Percentiles rank a stretch among this genome's conserved stretches.
Evolutionary conservation across 805 yeast genomes (phyloP).

Genomic region (Suhomyces xylopsoci): DNA sequence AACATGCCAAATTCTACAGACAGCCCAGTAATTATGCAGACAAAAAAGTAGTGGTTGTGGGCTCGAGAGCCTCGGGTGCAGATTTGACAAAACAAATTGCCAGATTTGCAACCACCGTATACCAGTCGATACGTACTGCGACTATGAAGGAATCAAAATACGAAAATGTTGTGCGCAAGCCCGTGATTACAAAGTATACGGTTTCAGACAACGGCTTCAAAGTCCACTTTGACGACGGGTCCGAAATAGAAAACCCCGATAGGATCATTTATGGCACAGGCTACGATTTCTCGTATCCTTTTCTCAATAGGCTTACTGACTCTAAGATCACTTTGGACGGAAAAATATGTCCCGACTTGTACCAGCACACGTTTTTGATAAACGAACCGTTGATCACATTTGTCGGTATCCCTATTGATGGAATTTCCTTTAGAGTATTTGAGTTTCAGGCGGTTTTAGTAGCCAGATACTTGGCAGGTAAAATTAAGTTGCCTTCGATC

Average conservation of each 20-base stretch:
- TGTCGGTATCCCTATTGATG: conserved; percentile 59
- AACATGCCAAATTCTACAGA: conserved; percentile 46
- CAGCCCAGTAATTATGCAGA: conserved; percentile 27
- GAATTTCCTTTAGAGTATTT: conserved; percentile 60
- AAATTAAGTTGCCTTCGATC: conserved; percentile 47
- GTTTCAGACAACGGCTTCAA: conserved; percentile 20
- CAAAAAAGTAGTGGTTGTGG: conserved; percentile 31
- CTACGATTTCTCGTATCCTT: conserved; percentile 64
- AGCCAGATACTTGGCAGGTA: conserved; percentile 58
- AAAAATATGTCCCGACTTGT: conserved; percentile 39
- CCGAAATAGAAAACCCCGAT: conserved; percentile 47
- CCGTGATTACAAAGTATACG: conserved; percentile 20
- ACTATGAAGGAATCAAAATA: conserved; percentile 5
- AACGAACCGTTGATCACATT: conserved; percentile 64
- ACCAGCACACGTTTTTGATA: conserved; percentile 56
- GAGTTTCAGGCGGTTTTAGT: conserved; percentile 64
- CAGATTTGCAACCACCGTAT: conserved; percentile 19
- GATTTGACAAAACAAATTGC: conserved; percentile 29
- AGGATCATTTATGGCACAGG: conserved; percentile 71
- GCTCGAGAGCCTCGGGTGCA: conserved; percentile 26
- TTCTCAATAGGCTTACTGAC: conserved; percentile 37
- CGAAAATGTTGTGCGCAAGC: conserved; percentile 20
- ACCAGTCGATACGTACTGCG: conserved; percentile 27
- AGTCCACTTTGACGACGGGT: conserved; percentile 50
- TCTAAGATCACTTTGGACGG: conserved; percentile 29